Conservation (phyloP, 2,329 filamentous ascomycete genomes). For the Claviceps africana region DNA sequence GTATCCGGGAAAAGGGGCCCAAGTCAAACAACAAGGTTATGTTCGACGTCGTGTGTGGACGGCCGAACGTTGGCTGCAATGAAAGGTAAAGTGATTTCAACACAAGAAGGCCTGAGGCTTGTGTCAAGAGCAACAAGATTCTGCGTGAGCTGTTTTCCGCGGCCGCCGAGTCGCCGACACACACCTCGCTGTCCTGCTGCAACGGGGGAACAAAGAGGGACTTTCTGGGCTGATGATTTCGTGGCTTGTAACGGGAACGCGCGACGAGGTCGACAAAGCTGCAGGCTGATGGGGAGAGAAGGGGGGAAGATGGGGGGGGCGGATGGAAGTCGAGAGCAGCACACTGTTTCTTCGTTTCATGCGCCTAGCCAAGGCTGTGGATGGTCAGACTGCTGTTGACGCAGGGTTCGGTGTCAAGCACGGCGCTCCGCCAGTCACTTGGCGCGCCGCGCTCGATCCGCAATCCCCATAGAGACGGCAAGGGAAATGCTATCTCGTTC, state of each 20-base stretch:
- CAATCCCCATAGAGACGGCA: not conserved
- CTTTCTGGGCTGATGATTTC: not conserved
- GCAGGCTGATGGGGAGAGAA: not conserved
- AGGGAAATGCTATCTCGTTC: not conserved
- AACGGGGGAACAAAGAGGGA: not conserved
- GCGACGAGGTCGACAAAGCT: not conserved
- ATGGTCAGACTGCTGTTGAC: not conserved
- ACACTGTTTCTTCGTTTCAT: not conserved
- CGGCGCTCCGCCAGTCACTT: not conserved
- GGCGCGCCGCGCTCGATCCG: not conserved
- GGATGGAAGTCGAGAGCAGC: not conserved
- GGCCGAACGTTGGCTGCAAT: not conserved
- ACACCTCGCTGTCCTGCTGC: not conserved
- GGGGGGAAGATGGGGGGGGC: not conserved
- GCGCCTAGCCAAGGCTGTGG: not conserved
- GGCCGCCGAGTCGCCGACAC: not conserved
- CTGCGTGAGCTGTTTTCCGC: not conserved
- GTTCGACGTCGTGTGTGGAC: not conserved
- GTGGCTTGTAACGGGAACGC: slow-evolving; percentile 1
- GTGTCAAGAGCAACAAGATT: not conserved
- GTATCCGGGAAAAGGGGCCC: not conserved
- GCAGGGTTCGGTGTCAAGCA: slow-evolving; percentile 2
- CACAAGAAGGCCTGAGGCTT: not conserved
- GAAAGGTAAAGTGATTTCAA: not conserved
- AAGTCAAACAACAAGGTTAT: not conserved